Evolutionary conservation across 495 filamentous ascomycete genomes (phyloP), one percentile per base, ranked within the genome.

Genomic region (Penicillium simplicissimum): DNA sequence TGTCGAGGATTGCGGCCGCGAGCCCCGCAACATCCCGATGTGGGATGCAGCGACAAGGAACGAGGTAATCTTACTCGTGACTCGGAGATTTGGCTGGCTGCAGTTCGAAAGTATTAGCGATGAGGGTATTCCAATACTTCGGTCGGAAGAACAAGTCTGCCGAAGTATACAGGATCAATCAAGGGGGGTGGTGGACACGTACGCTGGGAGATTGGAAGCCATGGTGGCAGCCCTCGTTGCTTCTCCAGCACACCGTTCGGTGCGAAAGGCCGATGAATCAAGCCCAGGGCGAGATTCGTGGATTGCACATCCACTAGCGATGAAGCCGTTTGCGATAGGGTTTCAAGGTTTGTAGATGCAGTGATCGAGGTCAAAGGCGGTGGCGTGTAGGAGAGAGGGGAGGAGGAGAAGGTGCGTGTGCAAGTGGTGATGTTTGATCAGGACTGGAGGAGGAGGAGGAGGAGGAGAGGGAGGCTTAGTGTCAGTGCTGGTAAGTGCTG

Each of bases 131-230:
- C 21, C 60, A 55, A 59, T 53, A 21, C 19, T 36, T n/a, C 51
- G 62, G 58, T 66, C 61, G 57, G 62, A 57, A 69, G 37, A 52
- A 40, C 21, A 53, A 37, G 31, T 31, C 17, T 36, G 11, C 8
- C n/a, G 28, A 42, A 9, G 28, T 25, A 19, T 45, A 10, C 23
- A 19, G 40, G 38, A 31, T 52, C 40, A 59, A 35, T 55, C 48
- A 43, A 36, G 58, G 51, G 51, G 45, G 51, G 38, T 35, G 36
- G 11, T 42, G 43, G 38, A 52, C 31, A 80, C 84, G 74, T 78
- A 86, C 84, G 76, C 75, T 68, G 84, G 84, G 69, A 86, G 79
- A 81, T 85, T 85, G 70, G 81, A 84, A 65, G 82, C 81, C 82
- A 86, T 85, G 56, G 23, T 78, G 61, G 56, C 23, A 57, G 71